Conservation (phyloP, 768 basidiomycete species). For the Xerocomellus amylosporus region DNA sequence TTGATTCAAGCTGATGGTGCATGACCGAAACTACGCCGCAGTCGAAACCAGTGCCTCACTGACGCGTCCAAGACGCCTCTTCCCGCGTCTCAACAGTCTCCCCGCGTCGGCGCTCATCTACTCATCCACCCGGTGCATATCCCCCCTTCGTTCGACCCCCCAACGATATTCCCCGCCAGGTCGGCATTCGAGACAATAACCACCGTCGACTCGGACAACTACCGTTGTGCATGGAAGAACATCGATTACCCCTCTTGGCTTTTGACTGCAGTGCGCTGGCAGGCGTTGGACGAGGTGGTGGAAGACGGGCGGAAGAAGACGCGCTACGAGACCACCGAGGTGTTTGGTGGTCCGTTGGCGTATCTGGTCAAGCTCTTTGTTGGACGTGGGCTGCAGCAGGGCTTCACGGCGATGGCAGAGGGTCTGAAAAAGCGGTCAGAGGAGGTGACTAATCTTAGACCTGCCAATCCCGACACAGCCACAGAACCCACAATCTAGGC, state of each 20-base stretch:
- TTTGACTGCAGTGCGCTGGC: constrained; percentile 60
- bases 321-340: constrained; percentile 62
- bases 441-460: constrained; percentile 27
- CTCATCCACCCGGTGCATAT: constrained; percentile 53
- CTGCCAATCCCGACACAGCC: constrained; percentile 27
- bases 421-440: constrained; percentile 56
- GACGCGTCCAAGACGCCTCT: constrained; percentile 42
- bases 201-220: constrained; percentile 48
- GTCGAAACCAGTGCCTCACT: constrained; percentile 48
- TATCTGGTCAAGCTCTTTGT: constrained; percentile 50
- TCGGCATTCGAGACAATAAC: constrained; percentile 48
- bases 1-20: background rate
- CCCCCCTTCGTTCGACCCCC: constrained; percentile 53
- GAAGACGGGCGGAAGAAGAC: constrained; percentile 48
- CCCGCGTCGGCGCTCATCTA: constrained; percentile 47
- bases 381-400: constrained; percentile 40
- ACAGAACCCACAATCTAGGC: constrained; percentile 23
- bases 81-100: constrained; percentile 43
- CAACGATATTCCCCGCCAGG: constrained; percentile 30
- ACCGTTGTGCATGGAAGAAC: constrained; percentile 57
- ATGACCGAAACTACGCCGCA: constrained; percentile 18
- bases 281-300: constrained; percentile 46
- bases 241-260: constrained; percentile 43
- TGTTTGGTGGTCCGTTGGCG: constrained; percentile 55
- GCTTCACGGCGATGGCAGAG: constrained; percentile 54